Evolutionary conservation across 768 basidiomycete species (phyloP).

Genomic region (Amyloporia xantha): DNA sequence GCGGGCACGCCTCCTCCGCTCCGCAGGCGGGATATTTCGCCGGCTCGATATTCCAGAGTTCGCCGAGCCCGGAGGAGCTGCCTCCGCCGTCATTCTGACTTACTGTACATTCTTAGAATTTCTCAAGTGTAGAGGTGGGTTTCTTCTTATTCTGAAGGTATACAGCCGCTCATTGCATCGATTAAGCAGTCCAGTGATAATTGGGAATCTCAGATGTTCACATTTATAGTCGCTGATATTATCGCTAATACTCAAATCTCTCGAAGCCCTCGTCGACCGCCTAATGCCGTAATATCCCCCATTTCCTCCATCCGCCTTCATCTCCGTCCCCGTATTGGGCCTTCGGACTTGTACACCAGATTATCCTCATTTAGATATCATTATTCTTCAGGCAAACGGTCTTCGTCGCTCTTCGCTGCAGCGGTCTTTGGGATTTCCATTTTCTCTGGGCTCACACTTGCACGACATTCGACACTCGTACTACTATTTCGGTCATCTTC

Average conservation of each 20-base stretch:
- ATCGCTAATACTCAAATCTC: constrained; percentile 24
- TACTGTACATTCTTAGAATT: constrained; percentile 20
- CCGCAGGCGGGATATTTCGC: constrained; percentile 53
- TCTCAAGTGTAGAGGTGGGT: constrained; percentile 36
- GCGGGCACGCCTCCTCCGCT: constrained; percentile 16
- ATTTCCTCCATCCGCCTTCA: constrained; percentile 17
- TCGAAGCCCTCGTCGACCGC: constrained; percentile 25
- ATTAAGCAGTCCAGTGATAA: constrained; percentile 28
- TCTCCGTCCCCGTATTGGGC: constrained; percentile 14
- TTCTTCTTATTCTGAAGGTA: background rate
- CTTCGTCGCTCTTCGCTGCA: constrained; percentile 10
- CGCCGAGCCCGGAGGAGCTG: constrained; percentile 76
- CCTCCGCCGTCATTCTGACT: constrained; percentile 59
- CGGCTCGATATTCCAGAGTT: constrained; percentile 81
- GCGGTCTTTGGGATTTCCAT: constrained; percentile 12
- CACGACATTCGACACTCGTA: constrained; percentile 8
- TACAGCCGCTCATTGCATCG: no score
- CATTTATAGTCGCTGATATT: constrained; percentile 22
- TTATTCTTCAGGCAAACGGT: constrained; percentile 38
- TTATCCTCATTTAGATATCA: constrained; percentile 28
- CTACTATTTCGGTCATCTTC: constrained; percentile 10
- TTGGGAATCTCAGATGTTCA: constrained; percentile 33
- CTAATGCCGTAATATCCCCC: constrained; percentile 19
- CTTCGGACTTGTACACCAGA: constrained; percentile 14
- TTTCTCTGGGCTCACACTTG: constrained; percentile 12